Conservation (phyloP, 495 filamentous ascomycete genomes). For the Xanthoparmelia taractica region DNA sequence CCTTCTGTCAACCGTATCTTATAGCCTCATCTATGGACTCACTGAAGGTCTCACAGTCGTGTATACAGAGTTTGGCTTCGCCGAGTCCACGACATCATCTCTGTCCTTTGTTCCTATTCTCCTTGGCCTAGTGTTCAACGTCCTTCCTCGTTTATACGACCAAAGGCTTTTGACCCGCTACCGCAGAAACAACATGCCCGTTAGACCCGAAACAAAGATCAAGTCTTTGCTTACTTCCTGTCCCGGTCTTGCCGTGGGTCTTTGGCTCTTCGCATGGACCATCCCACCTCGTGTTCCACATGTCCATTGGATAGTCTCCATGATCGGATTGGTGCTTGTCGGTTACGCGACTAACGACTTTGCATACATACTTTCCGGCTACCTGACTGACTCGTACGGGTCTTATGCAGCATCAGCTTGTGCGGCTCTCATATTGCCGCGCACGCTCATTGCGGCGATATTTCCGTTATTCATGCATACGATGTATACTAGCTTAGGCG, state of each 20-base stretch:
- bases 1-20: too few relatives aligned
- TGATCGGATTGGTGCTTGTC: background rate
- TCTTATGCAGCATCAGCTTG: conserved; percentile 6
- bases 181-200: background rate
- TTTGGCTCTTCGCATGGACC: conserved; percentile 9
- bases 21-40: background rate
- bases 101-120: background rate
- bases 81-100: background rate
- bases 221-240: background rate
- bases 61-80: background rate
- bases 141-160: background rate
- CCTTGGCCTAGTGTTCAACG: background rate
- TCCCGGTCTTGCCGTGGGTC: background rate
- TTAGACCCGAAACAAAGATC: background rate
- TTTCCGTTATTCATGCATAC: background rate
- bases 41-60: background rate
- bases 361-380: conserved; percentile 2
- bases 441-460: background rate
- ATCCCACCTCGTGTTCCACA: too few relatives aligned
- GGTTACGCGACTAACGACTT: conserved; percentile 9
- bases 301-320: too few relatives aligned
- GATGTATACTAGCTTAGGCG: conserved; percentile 5
- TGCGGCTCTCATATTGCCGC: background rate
- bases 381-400: conserved; percentile 5
- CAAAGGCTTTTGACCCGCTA: background rate